Evolutionary conservation across 345 rosid species (phyloP).

Genomic region (Geranium rotundifolium): DNA sequence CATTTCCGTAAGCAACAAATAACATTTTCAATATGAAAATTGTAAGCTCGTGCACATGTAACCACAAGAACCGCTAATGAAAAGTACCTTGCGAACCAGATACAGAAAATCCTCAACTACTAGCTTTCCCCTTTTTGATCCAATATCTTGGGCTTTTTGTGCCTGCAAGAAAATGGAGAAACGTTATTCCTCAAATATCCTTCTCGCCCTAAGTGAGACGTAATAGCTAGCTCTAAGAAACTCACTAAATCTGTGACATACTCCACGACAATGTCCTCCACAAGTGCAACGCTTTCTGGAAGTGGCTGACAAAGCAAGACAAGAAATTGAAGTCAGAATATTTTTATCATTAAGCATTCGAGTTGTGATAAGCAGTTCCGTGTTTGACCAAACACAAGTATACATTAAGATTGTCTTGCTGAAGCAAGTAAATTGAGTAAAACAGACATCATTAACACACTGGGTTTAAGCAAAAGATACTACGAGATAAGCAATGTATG

Average conservation of each 20-base stretch:
- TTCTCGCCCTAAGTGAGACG: not conserved
- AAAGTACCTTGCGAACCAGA: constrained; percentile 66
- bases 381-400: not conserved
- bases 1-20: too few species aligned
- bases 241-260: constrained; percentile 81
- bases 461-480: too few species aligned
- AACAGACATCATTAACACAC: not conserved
- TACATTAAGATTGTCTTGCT: not conserved
- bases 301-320: constrained; percentile 47
- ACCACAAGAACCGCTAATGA: not conserved
- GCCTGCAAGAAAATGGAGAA: constrained; percentile 27
- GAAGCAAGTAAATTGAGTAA: not conserved
- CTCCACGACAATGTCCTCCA: constrained; percentile 88
- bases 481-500: too few species aligned
- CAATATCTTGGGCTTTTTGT: constrained; percentile 85
- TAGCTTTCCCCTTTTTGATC: constrained; percentile 74
- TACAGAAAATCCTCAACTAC: constrained; percentile 80
- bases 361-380: not conserved
- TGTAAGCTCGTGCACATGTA: too few species aligned
- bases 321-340: not conserved
- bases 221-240: constrained; percentile 6
- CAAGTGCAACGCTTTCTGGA: constrained; percentile 86
- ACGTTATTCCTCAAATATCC: not conserved
- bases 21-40: too few species aligned
- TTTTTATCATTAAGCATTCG: not conserved